These are phyloP conservation scores for Magnaporthiopsis incrustans DNA, from an alignment of 2,329 filamentous ascomycete genomes.

Conservation along the genomic window DNA sequence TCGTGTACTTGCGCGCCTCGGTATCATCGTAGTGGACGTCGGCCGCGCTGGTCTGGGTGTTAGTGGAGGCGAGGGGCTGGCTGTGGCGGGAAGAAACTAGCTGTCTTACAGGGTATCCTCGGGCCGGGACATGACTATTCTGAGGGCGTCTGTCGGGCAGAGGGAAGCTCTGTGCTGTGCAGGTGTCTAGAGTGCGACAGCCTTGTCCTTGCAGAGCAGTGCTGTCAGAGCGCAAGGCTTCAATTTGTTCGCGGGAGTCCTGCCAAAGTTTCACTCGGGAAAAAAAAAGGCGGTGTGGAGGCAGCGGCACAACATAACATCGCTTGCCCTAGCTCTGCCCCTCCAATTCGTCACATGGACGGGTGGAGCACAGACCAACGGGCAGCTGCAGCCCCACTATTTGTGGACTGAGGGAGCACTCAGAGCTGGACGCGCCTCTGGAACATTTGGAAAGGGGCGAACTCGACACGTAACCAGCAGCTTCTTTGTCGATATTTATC, in stretches of 20 bases:
- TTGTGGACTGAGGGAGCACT: no score
- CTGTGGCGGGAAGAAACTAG: slow-evolving; percentile 8
- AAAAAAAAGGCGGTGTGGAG: background rate
- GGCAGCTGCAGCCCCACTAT: background rate
- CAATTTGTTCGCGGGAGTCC: background rate
- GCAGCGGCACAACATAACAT: background rate
- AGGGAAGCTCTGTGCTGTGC: background rate
- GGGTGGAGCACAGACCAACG: background rate
- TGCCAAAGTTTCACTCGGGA: background rate
- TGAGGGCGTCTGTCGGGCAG: slow-evolving; percentile 13
- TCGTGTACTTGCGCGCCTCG: slow-evolving; percentile 96
- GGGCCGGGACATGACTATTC: slow-evolving; percentile 77
- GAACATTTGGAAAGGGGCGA: background rate
- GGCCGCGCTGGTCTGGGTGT: slow-evolving; percentile 46
- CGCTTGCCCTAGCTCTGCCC: no score
- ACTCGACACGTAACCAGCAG: background rate
- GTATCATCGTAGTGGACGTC: slow-evolving; percentile 96
- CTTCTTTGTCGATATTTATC: background rate
- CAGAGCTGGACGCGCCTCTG: background rate
- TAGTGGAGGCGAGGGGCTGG: slow-evolving; percentile 10
- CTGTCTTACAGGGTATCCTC: slow-evolving; percentile 78
- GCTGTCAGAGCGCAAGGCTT: no score
- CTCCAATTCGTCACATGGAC: background rate
- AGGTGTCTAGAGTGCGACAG: background rate
- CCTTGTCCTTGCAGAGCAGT: background rate